Evolutionary conservation across 768 basidiomycete species (phyloP), one percentile per base, ranked within the genome.

Genomic region (Tricholoma hemisulphureum): DNA sequence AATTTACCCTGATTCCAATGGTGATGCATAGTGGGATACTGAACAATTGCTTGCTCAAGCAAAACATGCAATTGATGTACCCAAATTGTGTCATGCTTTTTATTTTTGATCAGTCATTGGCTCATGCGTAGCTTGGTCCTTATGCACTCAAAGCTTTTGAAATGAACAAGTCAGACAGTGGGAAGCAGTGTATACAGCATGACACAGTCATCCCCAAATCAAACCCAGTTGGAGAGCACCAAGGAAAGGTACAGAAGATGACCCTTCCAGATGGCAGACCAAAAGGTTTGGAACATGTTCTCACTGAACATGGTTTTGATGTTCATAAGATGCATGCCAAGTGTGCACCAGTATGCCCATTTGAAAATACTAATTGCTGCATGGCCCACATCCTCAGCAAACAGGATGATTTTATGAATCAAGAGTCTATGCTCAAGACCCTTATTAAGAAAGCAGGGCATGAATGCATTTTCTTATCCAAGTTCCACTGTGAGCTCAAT

Each of bases 231-330:
- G 21, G 56, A 3, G 39, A 46, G 14, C 61, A 65, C n/a, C 46
- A 63, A 6, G 74, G 76, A 3, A 61, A 67, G 24, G 6, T 57
- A 0, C 78, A 80, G 54, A 68, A 65, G 50, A 80, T 81, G 78
- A 75, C 65, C 2, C 34, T 67, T 16, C 0, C 31, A 50, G 51
- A 67, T 56, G 73, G 78, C 2, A 0, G 59, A 23, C 66, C 66
- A 37, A 78, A 79, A 60, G 77, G 79, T 0, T 57, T 78, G 1
- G 13, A 75, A 49, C 59, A 50, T 6, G 65, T 71, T 29, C 73
- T 80, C 14, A 56, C 67, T 45, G 79, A 82, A 57, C 60, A 67
- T 0, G 75, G 77, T 21, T 81, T 80, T 56, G 51, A 76, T 60
- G 68, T 78, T 2, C 6, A 13, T 0, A 50, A 60, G 0, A 39